Percentiles rank a stretch among this genome's conserved stretches.
phyloP scores from a whole-genome alignment of 2,329 filamentous ascomycete species.

The Arthrocladium fulminans region DNA sequence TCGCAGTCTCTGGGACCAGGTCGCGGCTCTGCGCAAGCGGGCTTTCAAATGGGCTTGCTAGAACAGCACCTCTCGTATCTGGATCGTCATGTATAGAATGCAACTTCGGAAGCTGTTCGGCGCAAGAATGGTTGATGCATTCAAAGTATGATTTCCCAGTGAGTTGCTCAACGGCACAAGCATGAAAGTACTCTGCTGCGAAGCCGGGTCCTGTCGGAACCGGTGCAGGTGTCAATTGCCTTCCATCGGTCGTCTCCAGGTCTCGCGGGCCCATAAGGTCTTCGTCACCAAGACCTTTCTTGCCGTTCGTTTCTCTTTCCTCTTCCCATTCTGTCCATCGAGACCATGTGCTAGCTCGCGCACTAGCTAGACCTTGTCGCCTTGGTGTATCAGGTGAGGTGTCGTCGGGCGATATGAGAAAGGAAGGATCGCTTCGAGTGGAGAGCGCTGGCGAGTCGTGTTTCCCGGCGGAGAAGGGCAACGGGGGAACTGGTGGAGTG shows the following conservation, averaged over 20 bases:
- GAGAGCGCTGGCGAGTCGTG: constrained; percentile 6
- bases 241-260: not conserved
- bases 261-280: not conserved
- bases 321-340: constrained; percentile 22
- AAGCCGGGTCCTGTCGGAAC: constrained; percentile 17
- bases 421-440: constrained; percentile 26
- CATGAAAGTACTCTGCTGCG: constrained; percentile 29
- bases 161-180: constrained; percentile 37
- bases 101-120: constrained; percentile 18
- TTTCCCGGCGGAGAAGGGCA: constrained; percentile 16
- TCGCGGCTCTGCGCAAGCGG: constrained; percentile 22
- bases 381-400: constrained; percentile 30
- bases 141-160: constrained; percentile 35
- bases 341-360: constrained; percentile 21
- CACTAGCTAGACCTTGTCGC: constrained; percentile 18
- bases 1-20: constrained; percentile 10
- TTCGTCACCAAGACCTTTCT: not conserved
- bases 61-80: not conserved
- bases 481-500: constrained; percentile 25
- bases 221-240: constrained; percentile 7
- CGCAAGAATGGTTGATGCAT: constrained; percentile 36
- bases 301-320: constrained; percentile 10
- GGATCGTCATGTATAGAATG: constrained; percentile 16
- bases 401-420: constrained; percentile 20
- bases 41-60: constrained; percentile 9